These are phyloP conservation scores for Teratosphaeria gauchensis DNA, from an alignment of 2,329 filamentous ascomycete species.

Conservation along the genomic window DNA sequence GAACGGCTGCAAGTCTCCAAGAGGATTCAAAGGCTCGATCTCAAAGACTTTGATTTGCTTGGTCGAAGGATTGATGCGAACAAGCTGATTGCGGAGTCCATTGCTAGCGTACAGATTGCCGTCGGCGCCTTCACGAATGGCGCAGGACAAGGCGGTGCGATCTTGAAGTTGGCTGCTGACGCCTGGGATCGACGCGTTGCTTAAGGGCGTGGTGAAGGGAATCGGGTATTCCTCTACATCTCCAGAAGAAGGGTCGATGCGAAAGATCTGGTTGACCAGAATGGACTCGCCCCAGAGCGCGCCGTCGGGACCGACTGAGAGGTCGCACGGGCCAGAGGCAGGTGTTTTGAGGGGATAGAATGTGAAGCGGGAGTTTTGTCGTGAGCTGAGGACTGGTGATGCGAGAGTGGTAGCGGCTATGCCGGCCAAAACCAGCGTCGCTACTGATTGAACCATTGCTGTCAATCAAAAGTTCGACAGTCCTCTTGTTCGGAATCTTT, in stretches of 20 bases:
- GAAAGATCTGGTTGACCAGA: neutral
- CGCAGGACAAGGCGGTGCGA: neutral
- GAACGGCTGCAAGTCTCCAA: conserved; percentile 14
- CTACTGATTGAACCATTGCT: neutral
- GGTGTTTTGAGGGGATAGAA: neutral
- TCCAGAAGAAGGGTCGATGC: neutral
- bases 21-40: conserved; percentile 9
- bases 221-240: neutral
- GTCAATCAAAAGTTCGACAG: neutral
- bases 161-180: neutral
- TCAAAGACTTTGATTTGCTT: conserved; percentile 10
- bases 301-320: neutral
- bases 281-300: neutral
- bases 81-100: conserved; percentile 17
- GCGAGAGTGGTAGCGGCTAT: neutral
- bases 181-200: neutral
- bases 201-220: neutral
- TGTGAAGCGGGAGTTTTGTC: neutral
- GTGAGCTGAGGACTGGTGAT: neutral
- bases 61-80: conserved; percentile 10
- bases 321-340: neutral
- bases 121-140: conserved; percentile 4
- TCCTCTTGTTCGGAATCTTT: neutral
- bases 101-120: conserved; percentile 15
- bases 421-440: neutral